These are phyloP conservation scores for Ogataea paraovalis DNA, from an alignment of 805 yeast species.

Conservation along the genomic window DNA sequence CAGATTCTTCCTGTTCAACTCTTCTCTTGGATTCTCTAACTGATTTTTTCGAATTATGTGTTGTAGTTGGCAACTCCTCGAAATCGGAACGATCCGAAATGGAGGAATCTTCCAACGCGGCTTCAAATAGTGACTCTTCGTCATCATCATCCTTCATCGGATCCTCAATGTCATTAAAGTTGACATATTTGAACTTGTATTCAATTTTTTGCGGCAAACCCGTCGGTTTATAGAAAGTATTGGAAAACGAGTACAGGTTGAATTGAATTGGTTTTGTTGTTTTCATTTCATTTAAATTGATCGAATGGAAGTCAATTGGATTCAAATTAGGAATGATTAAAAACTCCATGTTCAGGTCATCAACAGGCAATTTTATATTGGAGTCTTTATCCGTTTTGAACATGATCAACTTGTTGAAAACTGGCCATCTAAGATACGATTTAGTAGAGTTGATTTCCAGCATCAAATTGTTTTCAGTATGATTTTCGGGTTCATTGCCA, in stretches of 20 bases:
- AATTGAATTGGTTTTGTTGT: not conserved
- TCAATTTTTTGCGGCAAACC: conserved; percentile 4
- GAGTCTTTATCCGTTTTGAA: conserved; percentile 4
- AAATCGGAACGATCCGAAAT: conserved; percentile 2
- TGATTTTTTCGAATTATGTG: not conserved
- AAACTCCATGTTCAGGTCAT: conserved; percentile 9
- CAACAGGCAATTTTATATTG: conserved; percentile 6
- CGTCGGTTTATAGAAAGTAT: conserved; percentile 19
- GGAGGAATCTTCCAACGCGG: conserved; percentile 2
- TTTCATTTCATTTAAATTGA: conserved; percentile 4
- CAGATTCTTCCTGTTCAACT: not conserved
- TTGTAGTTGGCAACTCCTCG: not conserved
- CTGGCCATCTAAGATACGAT: conserved; percentile 4
- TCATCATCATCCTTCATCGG: conserved; percentile 1
- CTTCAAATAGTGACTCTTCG: not conserved
- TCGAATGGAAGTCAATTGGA: conserved; percentile 7
- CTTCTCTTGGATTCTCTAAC: not conserved
- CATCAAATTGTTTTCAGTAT: conserved; percentile 3
- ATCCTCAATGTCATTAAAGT: conserved; percentile 11
- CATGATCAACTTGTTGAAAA: conserved; percentile 1
- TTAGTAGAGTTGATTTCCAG: conserved; percentile 16
- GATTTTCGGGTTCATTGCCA: not conserved
- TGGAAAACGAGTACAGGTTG: conserved; percentile 8
- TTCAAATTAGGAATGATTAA: conserved; percentile 15
- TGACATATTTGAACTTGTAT: conserved; percentile 12